Percentiles rank a stretch among this genome's conserved stretches.
Evolutionary conservation across 768 basidiomycete species (phyloP).

Genomic region (Naganishia friedmannii): DNA sequence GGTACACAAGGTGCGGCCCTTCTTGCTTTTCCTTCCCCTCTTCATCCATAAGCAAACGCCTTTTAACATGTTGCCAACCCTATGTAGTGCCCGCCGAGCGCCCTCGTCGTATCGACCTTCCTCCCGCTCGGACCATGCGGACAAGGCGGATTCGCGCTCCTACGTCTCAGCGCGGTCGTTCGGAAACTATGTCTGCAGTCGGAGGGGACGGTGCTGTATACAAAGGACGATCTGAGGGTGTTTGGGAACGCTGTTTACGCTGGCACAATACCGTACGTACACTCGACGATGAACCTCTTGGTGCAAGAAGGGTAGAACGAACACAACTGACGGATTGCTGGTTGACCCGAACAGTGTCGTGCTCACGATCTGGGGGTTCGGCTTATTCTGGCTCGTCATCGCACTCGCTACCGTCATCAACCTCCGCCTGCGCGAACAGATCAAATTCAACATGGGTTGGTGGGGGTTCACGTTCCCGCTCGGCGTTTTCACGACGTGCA

Average conservation of each 20-base stretch:
- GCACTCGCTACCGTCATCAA: constrained; percentile 39
- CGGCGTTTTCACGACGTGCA: constrained; percentile 43
- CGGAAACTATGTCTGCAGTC: constrained; percentile 27
- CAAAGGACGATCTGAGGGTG: constrained; percentile 29
- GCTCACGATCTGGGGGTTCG: constrained; percentile 50
- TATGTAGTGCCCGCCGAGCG: constrained; percentile 43
- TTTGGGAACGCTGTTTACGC: constrained; percentile 33
- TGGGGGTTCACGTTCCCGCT: constrained; percentile 50
- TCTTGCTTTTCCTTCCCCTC: not conserved
- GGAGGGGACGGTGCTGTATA: not conserved
- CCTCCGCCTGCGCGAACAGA: constrained; percentile 26
- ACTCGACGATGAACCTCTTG: no score
- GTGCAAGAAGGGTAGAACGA: no score
- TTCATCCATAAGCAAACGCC: not conserved
- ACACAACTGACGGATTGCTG: no score
- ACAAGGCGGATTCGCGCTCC: constrained; percentile 57
- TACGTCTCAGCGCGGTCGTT: constrained; percentile 41
- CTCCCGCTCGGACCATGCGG: constrained; percentile 73
- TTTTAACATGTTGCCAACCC: not conserved
- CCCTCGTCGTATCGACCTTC: constrained; percentile 61
- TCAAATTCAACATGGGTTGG: constrained; percentile 35
- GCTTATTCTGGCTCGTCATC: constrained; percentile 44
- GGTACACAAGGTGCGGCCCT: constrained; percentile 39
- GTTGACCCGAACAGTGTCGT: constrained; percentile 31
- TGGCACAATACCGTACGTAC: constrained; percentile 33